Base-by-base conservation (phyloP, 2,329 filamentous ascomycete genomes). In the Calonectria montana region DNA sequence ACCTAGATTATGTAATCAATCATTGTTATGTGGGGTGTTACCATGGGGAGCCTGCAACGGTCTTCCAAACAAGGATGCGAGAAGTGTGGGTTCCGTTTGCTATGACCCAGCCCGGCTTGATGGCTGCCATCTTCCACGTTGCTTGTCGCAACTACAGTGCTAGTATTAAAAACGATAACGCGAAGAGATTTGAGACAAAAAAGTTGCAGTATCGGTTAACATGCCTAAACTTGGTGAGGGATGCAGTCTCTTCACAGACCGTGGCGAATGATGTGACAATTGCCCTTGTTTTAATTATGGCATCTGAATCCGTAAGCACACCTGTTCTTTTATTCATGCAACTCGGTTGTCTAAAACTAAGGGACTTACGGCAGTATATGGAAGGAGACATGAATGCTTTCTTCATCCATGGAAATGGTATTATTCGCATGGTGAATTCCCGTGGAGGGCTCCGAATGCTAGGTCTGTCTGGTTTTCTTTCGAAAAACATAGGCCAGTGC, bases 71-170 rank as follows among this genome's bases (percentile, higher is more conserved):
- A 7, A 25, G 61, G 1, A 69, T 65, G 55, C 65, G 59, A 27
- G 61, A 72, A 16, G 37, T 73, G 1, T 76, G 74, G 74, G 59
- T 76, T 0, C 74, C 74, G 1, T 72, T 68, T 31, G 71, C 71
- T 6, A 75, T 76, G 71, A 18, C 66, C 5, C 41, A 73, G 4
- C 43, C 72, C 16, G 61, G 71, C 3, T 31, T 75, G 21, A 75
- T 76, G 69, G 55, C 73, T 4, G 73, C 74, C 2, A 47, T 75
- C 18, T 74, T 76, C 6, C 71, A 74, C 0, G 71, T 76, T 6
- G 74, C 74, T 5, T 76, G 74, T 18, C 73, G 74, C 16, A 74
- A 76, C 45, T 76, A 76, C n/a, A 69, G 59, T 3, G 9, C 37
- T 15, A 31, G 39, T 21, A 75, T 65, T 15, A 69, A 57, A 18